Conservation (phyloP, 83 land plant genomes). For the Thuja plicata region DNA sequence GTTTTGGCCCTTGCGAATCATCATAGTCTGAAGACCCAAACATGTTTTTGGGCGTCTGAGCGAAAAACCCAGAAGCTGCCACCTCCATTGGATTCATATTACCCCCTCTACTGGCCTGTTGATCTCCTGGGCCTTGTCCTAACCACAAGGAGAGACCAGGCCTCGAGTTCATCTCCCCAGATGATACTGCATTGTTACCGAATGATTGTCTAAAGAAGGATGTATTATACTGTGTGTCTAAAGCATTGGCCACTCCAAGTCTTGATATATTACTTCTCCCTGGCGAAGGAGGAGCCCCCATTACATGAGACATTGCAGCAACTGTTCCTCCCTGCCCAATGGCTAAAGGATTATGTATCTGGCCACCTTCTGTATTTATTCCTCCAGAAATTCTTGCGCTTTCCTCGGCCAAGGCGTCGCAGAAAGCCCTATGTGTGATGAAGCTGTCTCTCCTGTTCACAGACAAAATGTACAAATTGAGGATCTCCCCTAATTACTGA, state of each 20-base stretch:
- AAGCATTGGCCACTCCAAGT: not conserved
- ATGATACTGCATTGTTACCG: not conserved
- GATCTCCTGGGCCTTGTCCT: not conserved
- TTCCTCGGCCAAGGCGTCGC: slow-evolving; percentile 36
- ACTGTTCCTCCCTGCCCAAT: not conserved
- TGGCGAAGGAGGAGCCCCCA: not conserved
- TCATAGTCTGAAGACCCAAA: not conserved
- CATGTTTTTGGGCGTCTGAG: slow-evolving; percentile 5
- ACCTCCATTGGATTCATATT: not conserved
- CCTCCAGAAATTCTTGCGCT: slow-evolving; percentile 26
- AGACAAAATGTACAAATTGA: not conserved
- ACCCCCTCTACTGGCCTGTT: not conserved
- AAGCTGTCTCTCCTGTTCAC: slow-evolving; percentile 57
- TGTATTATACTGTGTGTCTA: not conserved
- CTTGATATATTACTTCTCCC: not conserved
- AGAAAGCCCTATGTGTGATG: slow-evolving; percentile 49
- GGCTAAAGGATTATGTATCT: not conserved
- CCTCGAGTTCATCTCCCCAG: not conserved
- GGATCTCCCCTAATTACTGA: not conserved
- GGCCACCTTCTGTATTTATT: not conserved
- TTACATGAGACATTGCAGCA: slow-evolving; percentile 1
- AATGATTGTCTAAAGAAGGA: not conserved
- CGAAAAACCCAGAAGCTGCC: not conserved
- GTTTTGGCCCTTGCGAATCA: not conserved
- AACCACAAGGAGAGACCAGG: slow-evolving; percentile 2